Evolutionary conservation across 2,329 filamentous ascomycete genomes (phyloP).

Genomic region (Mycosphaerella sp.): DNA sequence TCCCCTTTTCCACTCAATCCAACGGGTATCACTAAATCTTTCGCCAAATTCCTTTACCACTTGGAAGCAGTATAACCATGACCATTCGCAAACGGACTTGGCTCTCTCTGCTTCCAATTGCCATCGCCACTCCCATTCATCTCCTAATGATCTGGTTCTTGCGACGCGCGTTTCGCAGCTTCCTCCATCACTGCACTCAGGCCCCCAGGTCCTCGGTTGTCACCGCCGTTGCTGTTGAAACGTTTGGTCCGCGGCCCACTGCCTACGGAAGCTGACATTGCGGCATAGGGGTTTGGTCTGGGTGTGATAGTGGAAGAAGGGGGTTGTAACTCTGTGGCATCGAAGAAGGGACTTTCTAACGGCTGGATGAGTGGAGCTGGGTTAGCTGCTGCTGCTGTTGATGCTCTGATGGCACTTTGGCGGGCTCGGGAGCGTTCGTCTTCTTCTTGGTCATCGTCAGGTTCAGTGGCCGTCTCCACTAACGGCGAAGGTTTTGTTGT

Average conservation of each 20-base stretch:
- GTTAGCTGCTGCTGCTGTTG: slow-evolving; percentile 14
- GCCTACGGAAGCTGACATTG: slow-evolving; percentile 31
- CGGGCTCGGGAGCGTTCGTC: slow-evolving; percentile 30
- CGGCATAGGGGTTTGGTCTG: slow-evolving; percentile 37
- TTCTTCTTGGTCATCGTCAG: slow-evolving; percentile 27
- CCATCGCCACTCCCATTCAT: neutral
- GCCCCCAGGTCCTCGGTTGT: slow-evolving; percentile 23
- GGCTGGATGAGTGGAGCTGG: slow-evolving; percentile 25
- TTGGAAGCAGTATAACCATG: slow-evolving; percentile 25
- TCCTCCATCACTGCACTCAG: slow-evolving; percentile 45
- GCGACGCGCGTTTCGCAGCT: slow-evolving; percentile 37
- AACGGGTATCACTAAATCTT: too few species aligned
- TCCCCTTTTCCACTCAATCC: too few species aligned
- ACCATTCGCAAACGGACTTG: slow-evolving; percentile 30
- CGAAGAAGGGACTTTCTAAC: slow-evolving; percentile 32
- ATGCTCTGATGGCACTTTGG: slow-evolving; percentile 22
- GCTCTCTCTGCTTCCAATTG: slow-evolving; percentile 24
- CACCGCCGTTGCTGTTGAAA: slow-evolving; percentile 1
- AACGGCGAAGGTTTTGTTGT: slow-evolving; percentile 31
- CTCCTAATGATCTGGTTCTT: slow-evolving; percentile 27
- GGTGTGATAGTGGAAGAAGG: slow-evolving; percentile 12
- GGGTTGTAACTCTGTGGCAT: slow-evolving; percentile 28
- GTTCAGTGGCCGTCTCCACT: slow-evolving; percentile 25
- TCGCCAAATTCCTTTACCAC: too few species aligned
- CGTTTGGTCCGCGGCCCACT: slow-evolving; percentile 15